Base-by-base conservation (phyloP, 345 rosid genomes). In the Stellera chamaejasme region DNA sequence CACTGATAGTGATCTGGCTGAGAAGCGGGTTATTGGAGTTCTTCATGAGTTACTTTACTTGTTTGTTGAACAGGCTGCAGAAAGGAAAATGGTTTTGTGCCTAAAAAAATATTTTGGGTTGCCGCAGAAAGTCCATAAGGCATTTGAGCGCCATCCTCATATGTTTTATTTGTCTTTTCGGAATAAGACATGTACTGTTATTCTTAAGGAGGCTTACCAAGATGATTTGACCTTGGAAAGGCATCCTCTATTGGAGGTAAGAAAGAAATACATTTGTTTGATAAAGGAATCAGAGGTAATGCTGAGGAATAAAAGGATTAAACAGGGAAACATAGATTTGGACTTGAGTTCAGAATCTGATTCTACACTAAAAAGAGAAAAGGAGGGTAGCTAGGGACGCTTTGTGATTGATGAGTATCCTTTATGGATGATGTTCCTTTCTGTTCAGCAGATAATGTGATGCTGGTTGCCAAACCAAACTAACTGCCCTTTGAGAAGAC, bases 141-240 rank as follows among this genome's bases (percentile, higher is more conserved):
- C 94, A 0, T 90, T 87, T 72, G 94, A 90, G 77, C 81, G 96
- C 70, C 96, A 90, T 75, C 85, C 94, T 3, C 80, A 81, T 48
- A 64, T 84, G 16, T 90, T 90, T 60, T 90, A 85, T 73, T 69
- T 85, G 79, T 85, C 95, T 61, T 68, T 75, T 56, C 81, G 58
- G 79, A 87, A 77, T 45, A 78, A 80, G 36, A 91, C 95, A 10
- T 76, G 98, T 60, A 82, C 95, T 1, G 83, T 83, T 1, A 77
- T 90, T 62, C 83, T 91, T 14, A 91, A 85, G 77, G 89, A 91
- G 78, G 78, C 96, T 62, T 83, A 75, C 69, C 56, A 68, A 4
- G 82, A 75, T 11, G 74, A 76, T 49, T 50, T 50, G 2, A 65
- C 77, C 51, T 73, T 80, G 2, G 83, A 71, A 51, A 72, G 67